Evolutionary conservation across 73 alveolate genomes (phyloP).

Genomic region (Halteria grandinella): DNA sequence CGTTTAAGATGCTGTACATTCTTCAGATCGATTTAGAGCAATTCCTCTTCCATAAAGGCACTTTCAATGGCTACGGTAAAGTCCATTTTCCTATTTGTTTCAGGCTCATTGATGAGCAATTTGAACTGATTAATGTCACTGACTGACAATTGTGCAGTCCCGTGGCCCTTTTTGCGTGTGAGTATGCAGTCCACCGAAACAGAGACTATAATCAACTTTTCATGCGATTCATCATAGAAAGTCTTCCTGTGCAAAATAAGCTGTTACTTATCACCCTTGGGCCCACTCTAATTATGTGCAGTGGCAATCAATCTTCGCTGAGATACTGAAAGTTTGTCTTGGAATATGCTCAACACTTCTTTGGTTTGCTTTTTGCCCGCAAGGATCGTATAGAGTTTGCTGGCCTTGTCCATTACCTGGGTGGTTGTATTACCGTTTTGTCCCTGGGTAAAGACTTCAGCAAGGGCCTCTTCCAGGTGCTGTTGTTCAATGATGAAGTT

Average conservation of each 20-base stretch:
- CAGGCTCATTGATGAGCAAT: constrained; percentile 43
- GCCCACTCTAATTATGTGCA: too few relatives aligned
- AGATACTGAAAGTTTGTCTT: too few relatives aligned
- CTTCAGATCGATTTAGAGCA: not conserved
- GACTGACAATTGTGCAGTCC: not conserved
- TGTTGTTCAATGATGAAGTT: too few relatives aligned
- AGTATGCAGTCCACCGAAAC: not conserved
- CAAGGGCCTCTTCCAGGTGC: too few relatives aligned
- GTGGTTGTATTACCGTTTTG: not conserved
- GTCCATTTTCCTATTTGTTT: not conserved
- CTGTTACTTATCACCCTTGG: too few relatives aligned
- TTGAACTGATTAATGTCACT: not conserved
- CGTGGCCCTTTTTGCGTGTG: not conserved
- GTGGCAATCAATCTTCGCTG: too few relatives aligned
- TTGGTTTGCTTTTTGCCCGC: not conserved
- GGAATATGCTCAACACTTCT: not conserved
- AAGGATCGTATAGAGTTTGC: not conserved
- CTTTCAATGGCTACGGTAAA: not conserved
- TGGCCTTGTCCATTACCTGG: not conserved
- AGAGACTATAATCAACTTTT: constrained; percentile 39
- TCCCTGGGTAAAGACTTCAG: too few relatives aligned
- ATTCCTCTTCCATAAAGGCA: constrained; percentile 34
- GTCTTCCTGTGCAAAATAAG: constrained; percentile 50
- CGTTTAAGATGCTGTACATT: not conserved
- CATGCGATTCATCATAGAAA: constrained; percentile 50